Percentiles rank a stretch among this genome's conserved stretches.
Evolutionary conservation across 2,329 filamentous ascomycete species (phyloP).

Genomic region (Cladosporium sp.): DNA sequence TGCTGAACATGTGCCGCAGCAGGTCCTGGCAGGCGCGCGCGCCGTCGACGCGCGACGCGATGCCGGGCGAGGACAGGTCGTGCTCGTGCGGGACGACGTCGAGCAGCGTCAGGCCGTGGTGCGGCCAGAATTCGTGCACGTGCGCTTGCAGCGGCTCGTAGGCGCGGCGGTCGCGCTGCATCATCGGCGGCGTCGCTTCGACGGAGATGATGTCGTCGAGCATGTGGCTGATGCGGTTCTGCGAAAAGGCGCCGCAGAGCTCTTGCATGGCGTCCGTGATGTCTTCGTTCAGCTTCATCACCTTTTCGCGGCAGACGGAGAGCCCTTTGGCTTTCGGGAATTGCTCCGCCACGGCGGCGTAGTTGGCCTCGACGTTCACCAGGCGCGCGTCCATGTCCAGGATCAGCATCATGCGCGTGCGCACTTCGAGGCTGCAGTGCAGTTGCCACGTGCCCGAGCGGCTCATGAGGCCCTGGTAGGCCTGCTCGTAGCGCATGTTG

Average conservation of each 20-base stretch:
- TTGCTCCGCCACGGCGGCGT: constrained; percentile 13
- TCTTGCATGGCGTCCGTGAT: too few species aligned
- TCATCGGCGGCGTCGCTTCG: constrained; percentile 19
- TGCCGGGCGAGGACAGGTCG: constrained; percentile 28
- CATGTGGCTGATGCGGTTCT: too few species aligned
- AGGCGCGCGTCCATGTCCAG: constrained; percentile 21
- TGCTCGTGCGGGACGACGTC: constrained; percentile 59
- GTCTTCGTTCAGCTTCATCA: constrained; percentile 1
- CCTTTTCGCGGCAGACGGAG: constrained; percentile 8
- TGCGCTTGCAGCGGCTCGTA: constrained; percentile 64
- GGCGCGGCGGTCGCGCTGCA: constrained; percentile 66
- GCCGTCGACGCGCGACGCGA: constrained; percentile 20
- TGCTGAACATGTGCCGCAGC: constrained; percentile 43
- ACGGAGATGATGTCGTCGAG: constrained; percentile 23
- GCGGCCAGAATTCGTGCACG: constrained; percentile 63
- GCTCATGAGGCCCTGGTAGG: background rate
- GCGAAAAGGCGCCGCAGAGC: background rate
- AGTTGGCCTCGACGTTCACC: constrained; percentile 28
- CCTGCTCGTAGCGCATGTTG: constrained; percentile 4
- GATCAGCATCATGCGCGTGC: background rate
- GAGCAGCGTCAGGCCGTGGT: constrained; percentile 53
- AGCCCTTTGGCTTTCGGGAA: constrained; percentile 13
- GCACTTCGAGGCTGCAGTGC: background rate
- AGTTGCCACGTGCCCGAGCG: background rate
- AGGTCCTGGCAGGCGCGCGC: constrained; percentile 37